These are phyloP conservation scores for Paralagenidium karlingii DNA, from an alignment of 352 stramenopile genomes.

Conservation along the genomic window DNA sequence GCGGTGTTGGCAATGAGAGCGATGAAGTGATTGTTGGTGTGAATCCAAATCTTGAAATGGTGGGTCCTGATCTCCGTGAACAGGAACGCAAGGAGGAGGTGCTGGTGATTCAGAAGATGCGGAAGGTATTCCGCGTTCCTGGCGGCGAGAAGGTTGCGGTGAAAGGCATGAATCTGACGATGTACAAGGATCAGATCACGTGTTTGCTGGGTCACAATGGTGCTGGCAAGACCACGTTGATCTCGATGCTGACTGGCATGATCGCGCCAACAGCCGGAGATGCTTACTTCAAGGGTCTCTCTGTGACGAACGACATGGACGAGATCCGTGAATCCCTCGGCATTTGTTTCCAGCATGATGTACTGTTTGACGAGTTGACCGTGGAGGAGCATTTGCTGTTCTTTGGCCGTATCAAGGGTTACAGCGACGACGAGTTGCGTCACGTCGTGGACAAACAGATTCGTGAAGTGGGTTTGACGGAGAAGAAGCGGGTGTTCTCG, in stretches of 20 bases:
- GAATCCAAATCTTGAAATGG: too few relatives aligned
- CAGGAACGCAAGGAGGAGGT: conserved; percentile 35
- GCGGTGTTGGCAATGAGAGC: too few relatives aligned
- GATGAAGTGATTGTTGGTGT: too few relatives aligned
- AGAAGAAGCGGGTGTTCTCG: conserved; percentile 66
- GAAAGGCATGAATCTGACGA: conserved; percentile 64
- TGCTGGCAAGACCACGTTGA: conserved; percentile 65
- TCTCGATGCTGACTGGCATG: conserved; percentile 67
- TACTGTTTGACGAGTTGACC: conserved; percentile 92
- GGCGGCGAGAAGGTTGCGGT: conserved; percentile 82
- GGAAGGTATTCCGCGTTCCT: conserved; percentile 64
- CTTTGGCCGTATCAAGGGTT: conserved; percentile 88
- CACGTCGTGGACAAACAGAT: conserved; percentile 52
- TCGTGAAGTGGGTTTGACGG: conserved; percentile 77
- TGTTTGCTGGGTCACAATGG: conserved; percentile 68
- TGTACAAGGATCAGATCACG: conserved; percentile 68
- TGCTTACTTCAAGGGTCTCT: conserved; percentile 35
- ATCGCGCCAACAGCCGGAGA: conserved; percentile 28
- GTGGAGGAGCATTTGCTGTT: conserved; percentile 94
- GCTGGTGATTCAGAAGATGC: conserved; percentile 36
- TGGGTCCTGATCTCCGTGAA: too few relatives aligned
- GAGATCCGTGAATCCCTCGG: conserved; percentile 86
- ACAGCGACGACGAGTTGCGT: conserved; percentile 11
- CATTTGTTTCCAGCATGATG: conserved; percentile 96
- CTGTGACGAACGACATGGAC: conserved; percentile 60